These are phyloP conservation scores for Candida golubevii DNA, from an alignment of 805 yeast species.

Conservation along the genomic window DNA sequence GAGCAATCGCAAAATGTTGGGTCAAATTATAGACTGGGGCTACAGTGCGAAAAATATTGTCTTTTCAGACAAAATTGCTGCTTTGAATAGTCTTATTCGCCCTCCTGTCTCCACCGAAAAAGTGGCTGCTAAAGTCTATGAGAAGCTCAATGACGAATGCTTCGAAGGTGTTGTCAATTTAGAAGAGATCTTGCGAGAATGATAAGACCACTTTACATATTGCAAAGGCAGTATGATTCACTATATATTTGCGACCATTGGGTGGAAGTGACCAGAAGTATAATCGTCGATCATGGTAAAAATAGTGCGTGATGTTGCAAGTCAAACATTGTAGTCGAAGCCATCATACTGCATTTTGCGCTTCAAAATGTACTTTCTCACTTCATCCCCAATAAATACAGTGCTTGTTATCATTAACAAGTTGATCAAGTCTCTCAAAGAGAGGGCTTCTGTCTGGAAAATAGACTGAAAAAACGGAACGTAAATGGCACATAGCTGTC, in stretches of 20 bases:
- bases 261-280: too few species aligned
- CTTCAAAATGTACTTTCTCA: slow-evolving; percentile 50
- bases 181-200: slow-evolving; percentile 34
- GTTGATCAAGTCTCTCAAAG: slow-evolving; percentile 62
- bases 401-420: slow-evolving; percentile 64
- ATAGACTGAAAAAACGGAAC: slow-evolving; percentile 88
- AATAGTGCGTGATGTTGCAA: too few species aligned
- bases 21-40: slow-evolving; percentile 36
- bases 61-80: slow-evolving; percentile 33
- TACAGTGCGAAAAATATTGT: slow-evolving; percentile 41
- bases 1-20: slow-evolving; percentile 40
- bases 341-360: slow-evolving; percentile 16
- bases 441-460: slow-evolving; percentile 91
- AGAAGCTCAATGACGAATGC: slow-evolving; percentile 46
- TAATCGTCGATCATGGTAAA: too few species aligned
- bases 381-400: slow-evolving; percentile 83
- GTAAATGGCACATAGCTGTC: slow-evolving; percentile 91
- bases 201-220: not conserved
- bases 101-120: slow-evolving; percentile 64
- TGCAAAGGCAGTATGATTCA: too few species aligned
- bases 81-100: slow-evolving; percentile 39
- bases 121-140: slow-evolving; percentile 58
- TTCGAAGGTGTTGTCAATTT: slow-evolving; percentile 57
- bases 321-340: slow-evolving; percentile 15
- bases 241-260: too few species aligned